Base-by-base conservation (phyloP, 495 filamentous ascomycete genomes). In the Staphylotrichum longicolle region DNA sequence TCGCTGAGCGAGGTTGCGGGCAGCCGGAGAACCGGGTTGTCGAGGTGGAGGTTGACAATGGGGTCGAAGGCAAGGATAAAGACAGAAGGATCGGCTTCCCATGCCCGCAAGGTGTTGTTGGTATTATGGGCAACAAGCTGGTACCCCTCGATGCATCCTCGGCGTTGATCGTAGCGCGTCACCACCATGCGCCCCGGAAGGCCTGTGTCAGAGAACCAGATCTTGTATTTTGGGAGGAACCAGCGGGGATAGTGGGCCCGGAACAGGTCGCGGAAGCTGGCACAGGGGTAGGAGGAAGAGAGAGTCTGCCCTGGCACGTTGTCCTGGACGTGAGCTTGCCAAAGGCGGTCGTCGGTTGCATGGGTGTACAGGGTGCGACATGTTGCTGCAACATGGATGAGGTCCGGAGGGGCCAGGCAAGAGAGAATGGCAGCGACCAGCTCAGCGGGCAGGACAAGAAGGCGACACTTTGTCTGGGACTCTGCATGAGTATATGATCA, bases 181-280 rank as follows among this genome's bases (percentile, higher is more conserved):
- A 96, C 69, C 27, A 95, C 79, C 40, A 96, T 68, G 54, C 85
- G 86, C 0, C 92, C 92, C 0, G 76, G 80, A 34, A 85, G 75
- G n/a, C 83, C 79, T 33, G 71, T 80, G 73, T 96, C 91, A 39
- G 84, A 82, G 66, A 95, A 91, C 93, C 93, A 98, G 45, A 98
- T 73, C 74, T 89, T 91, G 62, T 90, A 75, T 58, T 81, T 82
- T 0, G 89, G 78, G 1, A 98, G 80, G 66, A 95, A 97, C 89
- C 94, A 96, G 66, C 86, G 86, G 2, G 88, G 87, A 57, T 93
- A 80, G 69, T 93, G 87, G 34, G 86, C 80, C 39, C 82, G 73
- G 64, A 88, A 96, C 6, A 98, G 80, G 33, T 84, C 80, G 58
- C 80, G 83, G 70, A 84, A 93, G 14, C 80, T 85, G 6, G 68